These are phyloP conservation scores for Aspergillus felis DNA, from an alignment of 2,329 filamentous ascomycete genomes.

Conservation along the genomic window DNA sequence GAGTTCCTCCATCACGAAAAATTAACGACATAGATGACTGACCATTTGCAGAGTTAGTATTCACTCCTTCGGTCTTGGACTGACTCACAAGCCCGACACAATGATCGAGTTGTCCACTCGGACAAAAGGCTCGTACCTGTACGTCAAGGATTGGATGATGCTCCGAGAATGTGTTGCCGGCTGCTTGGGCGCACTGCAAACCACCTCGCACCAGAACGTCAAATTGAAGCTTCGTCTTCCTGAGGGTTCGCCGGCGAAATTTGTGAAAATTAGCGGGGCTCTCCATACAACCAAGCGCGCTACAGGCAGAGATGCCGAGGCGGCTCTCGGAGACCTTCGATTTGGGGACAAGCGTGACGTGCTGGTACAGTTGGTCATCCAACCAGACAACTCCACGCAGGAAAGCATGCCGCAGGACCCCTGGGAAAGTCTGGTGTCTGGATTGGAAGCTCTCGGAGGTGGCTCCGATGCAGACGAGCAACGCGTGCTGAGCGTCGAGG, in stretches of 20 bases:
- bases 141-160: slow-evolving; percentile 99
- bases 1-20: slow-evolving; percentile 37
- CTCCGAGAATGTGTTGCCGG: slow-evolving; percentile 91
- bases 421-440: slow-evolving; percentile 96
- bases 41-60: slow-evolving; percentile 68
- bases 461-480: slow-evolving; percentile 82
- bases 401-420: slow-evolving; percentile 88
- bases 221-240: slow-evolving; percentile 91
- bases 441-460: slow-evolving; percentile 86
- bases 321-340: slow-evolving; percentile 81
- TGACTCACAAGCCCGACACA: slow-evolving; percentile 97
- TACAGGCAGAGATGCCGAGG: slow-evolving; percentile 90
- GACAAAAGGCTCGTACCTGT: slow-evolving; percentile 95
- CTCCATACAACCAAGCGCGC: slow-evolving; percentile 95
- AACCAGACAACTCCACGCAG: slow-evolving; percentile 75
- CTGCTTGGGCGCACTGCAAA: slow-evolving; percentile 86
- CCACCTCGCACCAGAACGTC: slow-evolving; percentile 95
- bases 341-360: slow-evolving; percentile 96
- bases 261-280: slow-evolving; percentile 96
- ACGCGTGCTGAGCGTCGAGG: slow-evolving; percentile 79
- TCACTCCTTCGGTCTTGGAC: slow-evolving; percentile 90
- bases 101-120: slow-evolving; percentile 96
- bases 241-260: slow-evolving; percentile 95
- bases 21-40: slow-evolving; percentile 13
- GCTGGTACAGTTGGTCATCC: slow-evolving; percentile 87